Base-by-base conservation (phyloP, 441 rosid genomes). In the Arabidopsis lyrata region DNA sequence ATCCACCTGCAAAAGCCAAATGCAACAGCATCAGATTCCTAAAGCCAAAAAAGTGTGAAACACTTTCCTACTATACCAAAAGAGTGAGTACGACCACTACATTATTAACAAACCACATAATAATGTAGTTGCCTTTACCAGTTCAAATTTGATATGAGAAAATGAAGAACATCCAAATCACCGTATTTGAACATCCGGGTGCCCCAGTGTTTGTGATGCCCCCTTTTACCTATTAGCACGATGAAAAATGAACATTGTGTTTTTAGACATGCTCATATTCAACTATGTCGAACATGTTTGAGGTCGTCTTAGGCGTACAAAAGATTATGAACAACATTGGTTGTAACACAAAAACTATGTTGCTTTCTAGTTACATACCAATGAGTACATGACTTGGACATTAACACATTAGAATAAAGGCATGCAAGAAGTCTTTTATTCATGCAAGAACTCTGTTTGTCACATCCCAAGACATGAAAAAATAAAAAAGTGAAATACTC, bases 181-280 rank as follows among this genome's bases (percentile, higher is more conserved):
- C 86, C 95, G 63, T 95, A 95, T 80, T 91, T 95, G 85, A 87
- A 95, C 98, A 95, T 95, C 78, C 99, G 86, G 61, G 99, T 95
- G 66, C 97, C 99, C 99, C 99, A 95, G 81, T 84, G 82, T 73
- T 89, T 95, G 89, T 95, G 99, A 78, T 87, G 86, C 32, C 99
- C 99, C 62, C 97, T 86, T 83, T 92, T 95, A 78, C 99, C 99
- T 95, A 76, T 58, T 63, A 52, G 70, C 68, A 50, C 16, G 22
- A 56, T 4, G 18, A 57, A 49, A 63, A 56, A 48, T 13, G 60
- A 57, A 50, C 59, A 69, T 9, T 31, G 38, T 20, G 67, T 34
- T 63, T 45, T 61, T 55, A 60, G 70, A 50, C 31, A 52, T 1
- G 29, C 58, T 57, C 68, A 52, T 52, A 60, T 36, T 66, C 35